phyloP scores from a whole-genome alignment of 2,329 filamentous ascomycete species.

The Celoporthe dispersa region DNA sequence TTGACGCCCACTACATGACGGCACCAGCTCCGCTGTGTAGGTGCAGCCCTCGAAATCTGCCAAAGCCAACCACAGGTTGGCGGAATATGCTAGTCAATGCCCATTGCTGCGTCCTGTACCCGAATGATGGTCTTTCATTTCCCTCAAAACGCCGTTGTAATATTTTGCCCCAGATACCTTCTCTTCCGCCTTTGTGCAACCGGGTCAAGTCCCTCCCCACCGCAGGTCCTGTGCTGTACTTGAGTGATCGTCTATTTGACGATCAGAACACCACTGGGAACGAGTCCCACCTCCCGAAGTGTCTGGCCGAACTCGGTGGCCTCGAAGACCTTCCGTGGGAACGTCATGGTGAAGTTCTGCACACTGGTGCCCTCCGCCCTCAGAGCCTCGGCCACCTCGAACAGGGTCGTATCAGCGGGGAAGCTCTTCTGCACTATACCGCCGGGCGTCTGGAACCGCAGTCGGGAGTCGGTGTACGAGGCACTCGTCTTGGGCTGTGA shows the following conservation, averaged over 20 bases:
- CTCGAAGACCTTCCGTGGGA: conserved; percentile 81
- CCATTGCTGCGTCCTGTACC: not conserved
- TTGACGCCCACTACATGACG: not conserved
- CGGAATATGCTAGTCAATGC: not conserved
- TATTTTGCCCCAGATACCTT: not conserved
- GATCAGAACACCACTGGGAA: conserved; percentile 88
- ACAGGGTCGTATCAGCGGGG: conserved; percentile 86
- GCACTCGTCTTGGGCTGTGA: conserved; percentile 64
- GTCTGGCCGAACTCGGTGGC: conserved; percentile 84
- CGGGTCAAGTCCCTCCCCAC: not conserved
- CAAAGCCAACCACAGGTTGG: not conserved
- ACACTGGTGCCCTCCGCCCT: conserved; percentile 72
- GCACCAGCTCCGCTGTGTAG: not conserved
- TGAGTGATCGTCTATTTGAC: conserved; percentile 57
- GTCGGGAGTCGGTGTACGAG: conserved; percentile 77
- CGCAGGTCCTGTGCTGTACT: not conserved
- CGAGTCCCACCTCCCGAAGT: conserved; percentile 86
- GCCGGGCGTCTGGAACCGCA: conserved; percentile 76
- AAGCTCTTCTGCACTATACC: conserved; percentile 88
- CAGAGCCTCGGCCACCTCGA: conserved; percentile 83
- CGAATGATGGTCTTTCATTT: not conserved
- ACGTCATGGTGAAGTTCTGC: conserved; percentile 80
- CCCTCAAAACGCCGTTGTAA: not conserved
- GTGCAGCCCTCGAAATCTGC: not conserved
- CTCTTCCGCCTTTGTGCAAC: not conserved